Percentiles rank a stretch among this genome's conserved stretches.
These are phyloP conservation scores for Peniophora sp. DNA, from an alignment of 1,284 basidiomycete species.

Conservation along the genomic window DNA sequence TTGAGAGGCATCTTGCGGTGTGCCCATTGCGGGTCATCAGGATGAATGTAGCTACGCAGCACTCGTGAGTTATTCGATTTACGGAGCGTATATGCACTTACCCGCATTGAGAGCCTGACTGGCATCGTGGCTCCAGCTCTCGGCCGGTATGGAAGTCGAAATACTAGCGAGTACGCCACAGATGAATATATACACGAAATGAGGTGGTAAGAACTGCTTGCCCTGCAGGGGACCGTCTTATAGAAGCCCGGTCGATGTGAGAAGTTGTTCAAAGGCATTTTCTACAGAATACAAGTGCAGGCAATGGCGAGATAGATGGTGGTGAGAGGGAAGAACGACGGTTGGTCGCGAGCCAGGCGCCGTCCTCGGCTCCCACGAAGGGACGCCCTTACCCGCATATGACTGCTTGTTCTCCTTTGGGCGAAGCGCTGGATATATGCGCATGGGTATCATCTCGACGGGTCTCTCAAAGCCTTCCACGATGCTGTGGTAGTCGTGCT, in stretches of 20 bases:
- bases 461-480: too few species aligned
- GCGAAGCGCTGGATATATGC: not conserved
- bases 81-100: too few species aligned
- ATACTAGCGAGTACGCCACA: constrained; percentile 22
- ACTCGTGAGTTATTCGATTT: too few species aligned
- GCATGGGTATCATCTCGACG: not conserved
- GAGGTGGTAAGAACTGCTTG: constrained; percentile 18
- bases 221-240: constrained; percentile 41
- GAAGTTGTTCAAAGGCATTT: constrained; percentile 9
- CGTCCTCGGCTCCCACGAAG: not conserved
- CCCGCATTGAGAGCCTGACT: constrained; percentile 41
- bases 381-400: not conserved
- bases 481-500: too few species aligned
- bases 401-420: not conserved
- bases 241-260: constrained; percentile 17
- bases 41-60: constrained; percentile 40
- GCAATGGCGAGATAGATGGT: not conserved
- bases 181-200: not conserved
- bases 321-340: not conserved
- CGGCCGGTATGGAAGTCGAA: constrained; percentile 32
- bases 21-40: constrained; percentile 36
- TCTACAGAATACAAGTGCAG: not conserved
- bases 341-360: not conserved
- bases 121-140: constrained; percentile 33
- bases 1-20: constrained; percentile 8